Percentiles rank a stretch among this genome's conserved stretches.
Conservation (phyloP, 345 rosid species). For the Brassica carinata region DNA sequence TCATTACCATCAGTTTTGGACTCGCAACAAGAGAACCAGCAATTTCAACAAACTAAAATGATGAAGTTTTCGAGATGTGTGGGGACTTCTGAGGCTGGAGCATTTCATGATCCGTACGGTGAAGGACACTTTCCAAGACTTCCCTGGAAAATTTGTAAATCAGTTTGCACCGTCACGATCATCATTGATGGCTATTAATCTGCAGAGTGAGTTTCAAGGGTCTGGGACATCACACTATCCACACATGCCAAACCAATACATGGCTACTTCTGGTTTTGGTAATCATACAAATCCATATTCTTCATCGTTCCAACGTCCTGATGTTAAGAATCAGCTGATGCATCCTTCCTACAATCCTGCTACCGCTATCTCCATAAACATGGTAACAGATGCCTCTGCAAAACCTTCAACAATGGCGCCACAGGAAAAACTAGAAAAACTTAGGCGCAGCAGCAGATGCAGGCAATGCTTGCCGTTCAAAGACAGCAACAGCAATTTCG, state of each 20-base stretch:
- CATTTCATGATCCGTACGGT: slow-evolving; percentile 46
- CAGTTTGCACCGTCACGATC: slow-evolving; percentile 47
- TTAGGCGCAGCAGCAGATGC: slow-evolving; percentile 93
- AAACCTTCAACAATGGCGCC: slow-evolving; percentile 83
- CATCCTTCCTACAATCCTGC: slow-evolving; percentile 55
- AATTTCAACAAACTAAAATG: slow-evolving; percentile 51
- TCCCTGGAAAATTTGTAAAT: slow-evolving; percentile 31
- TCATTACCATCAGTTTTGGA: slow-evolving; percentile 41
- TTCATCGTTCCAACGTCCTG: slow-evolving; percentile 52
- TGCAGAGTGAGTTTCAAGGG: slow-evolving; percentile 55
- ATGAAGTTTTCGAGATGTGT: slow-evolving; percentile 45
- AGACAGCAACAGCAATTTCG: slow-evolving; percentile 75
- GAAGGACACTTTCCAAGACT: slow-evolving; percentile 49
- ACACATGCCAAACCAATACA: slow-evolving; percentile 48
- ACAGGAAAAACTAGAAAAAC: slow-evolving; percentile 86
- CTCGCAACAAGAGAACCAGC: no score
- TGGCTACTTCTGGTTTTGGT: slow-evolving; percentile 52
- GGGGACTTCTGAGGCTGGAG: slow-evolving; percentile 48
- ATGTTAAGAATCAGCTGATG: slow-evolving; percentile 49
- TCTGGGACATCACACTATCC: slow-evolving; percentile 55
- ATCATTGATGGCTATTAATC: slow-evolving; percentile 49
- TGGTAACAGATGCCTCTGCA: slow-evolving; percentile 44
- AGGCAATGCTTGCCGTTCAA: slow-evolving; percentile 94
- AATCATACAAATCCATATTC: slow-evolving; percentile 59
- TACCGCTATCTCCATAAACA: slow-evolving; percentile 44